These are phyloP conservation scores for Zizania latifolia DNA, from an alignment of 176 grass and related monocot genomes.

Conservation along the genomic window DNA sequence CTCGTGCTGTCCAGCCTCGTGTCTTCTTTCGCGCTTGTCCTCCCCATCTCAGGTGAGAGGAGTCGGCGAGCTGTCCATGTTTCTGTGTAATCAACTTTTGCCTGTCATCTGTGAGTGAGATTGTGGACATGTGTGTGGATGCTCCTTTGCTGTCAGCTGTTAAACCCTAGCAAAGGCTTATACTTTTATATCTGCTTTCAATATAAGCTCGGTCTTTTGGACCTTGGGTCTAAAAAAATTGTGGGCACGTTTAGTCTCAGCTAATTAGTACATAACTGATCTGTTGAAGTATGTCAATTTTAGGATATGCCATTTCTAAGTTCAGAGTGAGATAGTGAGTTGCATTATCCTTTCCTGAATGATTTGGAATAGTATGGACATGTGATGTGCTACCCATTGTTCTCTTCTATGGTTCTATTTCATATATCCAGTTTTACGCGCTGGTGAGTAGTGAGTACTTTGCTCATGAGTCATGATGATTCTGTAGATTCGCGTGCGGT, in stretches of 20 bases:
- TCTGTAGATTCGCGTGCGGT: slow-evolving; percentile 56
- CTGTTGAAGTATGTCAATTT: neutral
- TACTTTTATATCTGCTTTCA: too few relatives aligned
- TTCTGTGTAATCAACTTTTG: neutral
- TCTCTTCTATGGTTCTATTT: neutral
- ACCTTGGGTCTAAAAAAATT: too few relatives aligned
- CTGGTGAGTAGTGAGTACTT: neutral
- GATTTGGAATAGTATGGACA: neutral
- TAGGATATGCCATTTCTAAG: neutral
- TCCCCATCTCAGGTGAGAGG: slow-evolving; percentile 45
- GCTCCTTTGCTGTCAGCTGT: too few relatives aligned
- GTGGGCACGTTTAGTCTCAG: neutral
- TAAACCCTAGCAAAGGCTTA: too few relatives aligned
- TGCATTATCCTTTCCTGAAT: neutral
- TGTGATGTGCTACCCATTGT: neutral
- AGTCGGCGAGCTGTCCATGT: neutral
- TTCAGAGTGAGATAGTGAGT: neutral
- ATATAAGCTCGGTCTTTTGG: too few relatives aligned
- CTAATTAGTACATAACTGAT: neutral
- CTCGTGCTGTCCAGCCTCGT: slow-evolving; percentile 57
- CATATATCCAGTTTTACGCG: neutral
- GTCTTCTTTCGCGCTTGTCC: slow-evolving; percentile 40
- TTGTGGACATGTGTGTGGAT: neutral
- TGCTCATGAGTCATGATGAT: slow-evolving; percentile 6
- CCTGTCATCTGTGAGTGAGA: neutral